Evolutionary conservation across 306 rosid genomes (phyloP).

Genomic region (Pyrus betulifolia): DNA sequence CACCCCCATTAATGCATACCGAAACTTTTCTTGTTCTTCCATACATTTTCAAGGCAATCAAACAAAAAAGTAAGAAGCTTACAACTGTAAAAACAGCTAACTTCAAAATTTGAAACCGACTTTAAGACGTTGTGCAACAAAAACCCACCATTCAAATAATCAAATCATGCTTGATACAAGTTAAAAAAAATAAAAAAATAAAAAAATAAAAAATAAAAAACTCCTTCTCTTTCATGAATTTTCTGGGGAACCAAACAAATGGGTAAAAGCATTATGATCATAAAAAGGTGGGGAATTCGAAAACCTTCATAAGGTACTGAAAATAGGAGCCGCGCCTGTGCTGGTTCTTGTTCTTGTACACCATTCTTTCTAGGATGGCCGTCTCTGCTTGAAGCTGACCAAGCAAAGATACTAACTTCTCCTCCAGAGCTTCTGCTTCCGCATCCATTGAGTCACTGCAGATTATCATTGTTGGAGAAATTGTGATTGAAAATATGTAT

Average conservation of each 20-base stretch:
- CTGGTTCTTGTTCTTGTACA: slow-evolving; percentile 87
- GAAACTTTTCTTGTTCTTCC: neutral
- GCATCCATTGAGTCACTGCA: slow-evolving; percentile 37
- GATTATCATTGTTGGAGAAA: neutral
- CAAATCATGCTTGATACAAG: neutral
- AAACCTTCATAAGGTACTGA: slow-evolving; percentile 70
- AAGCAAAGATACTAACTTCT: slow-evolving; percentile 47
- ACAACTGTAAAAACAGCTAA: neutral
- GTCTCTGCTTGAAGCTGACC: slow-evolving; percentile 57
- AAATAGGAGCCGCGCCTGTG: slow-evolving; percentile 77
- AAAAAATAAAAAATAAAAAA: too few relatives aligned
- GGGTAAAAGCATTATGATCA: neutral
- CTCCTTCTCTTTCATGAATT: neutral
- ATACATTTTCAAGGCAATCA: neutral
- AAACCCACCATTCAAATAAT: neutral
- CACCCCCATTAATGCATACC: neutral
- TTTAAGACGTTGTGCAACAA: neutral
- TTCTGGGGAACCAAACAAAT: neutral
- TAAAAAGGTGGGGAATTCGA: neutral
- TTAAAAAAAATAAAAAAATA: neutral
- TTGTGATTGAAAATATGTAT: neutral
- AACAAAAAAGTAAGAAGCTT: neutral
- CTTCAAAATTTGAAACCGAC: neutral
- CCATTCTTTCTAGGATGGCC: slow-evolving; percentile 61
- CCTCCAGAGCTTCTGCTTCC: slow-evolving; percentile 46